A percentile compares a stretch with the other conserved stretches of the same genome.
Conservation (phyloP, 768 basidiomycete species). For the Fistulinella prunicolor region DNA sequence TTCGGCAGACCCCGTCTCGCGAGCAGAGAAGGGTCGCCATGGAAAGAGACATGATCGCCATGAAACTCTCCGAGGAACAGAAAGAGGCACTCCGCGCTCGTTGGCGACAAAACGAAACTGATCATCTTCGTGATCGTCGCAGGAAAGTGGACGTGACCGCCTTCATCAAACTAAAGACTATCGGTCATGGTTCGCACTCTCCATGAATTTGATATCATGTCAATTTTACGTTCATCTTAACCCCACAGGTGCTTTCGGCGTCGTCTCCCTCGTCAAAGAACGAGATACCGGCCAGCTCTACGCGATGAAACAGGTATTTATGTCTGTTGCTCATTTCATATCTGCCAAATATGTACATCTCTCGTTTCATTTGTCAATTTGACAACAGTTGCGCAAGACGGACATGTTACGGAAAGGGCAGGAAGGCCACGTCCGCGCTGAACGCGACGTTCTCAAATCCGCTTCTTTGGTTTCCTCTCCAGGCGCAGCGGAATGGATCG, state of each 20-base stretch:
- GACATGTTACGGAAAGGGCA: conserved; percentile 97
- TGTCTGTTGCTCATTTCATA: conserved; percentile 27
- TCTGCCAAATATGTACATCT: conserved; percentile 25
- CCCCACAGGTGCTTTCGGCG: conserved; percentile 84
- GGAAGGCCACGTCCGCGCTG: conserved; percentile 95
- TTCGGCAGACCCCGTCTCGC: conserved; percentile 81
- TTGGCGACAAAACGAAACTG: conserved; percentile 87
- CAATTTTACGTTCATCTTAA: conserved; percentile 27
- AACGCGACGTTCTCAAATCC: conserved; percentile 90
- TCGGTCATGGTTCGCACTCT: conserved; percentile 75
- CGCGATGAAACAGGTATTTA: conserved; percentile 91
- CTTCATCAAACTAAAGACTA: conserved; percentile 88
- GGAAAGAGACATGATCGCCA: conserved; percentile 80
- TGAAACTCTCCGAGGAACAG: conserved; percentile 67
- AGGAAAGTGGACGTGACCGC: conserved; percentile 80
- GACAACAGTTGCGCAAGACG: conserved; percentile 67
- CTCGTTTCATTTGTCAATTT: conserved; percentile 25
- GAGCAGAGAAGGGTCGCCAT: conserved; percentile 83
- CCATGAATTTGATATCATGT: conserved; percentile 25
- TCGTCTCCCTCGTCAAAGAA: conserved; percentile 90
- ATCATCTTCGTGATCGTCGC: conserved; percentile 82
- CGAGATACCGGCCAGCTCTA: conserved; percentile 74
- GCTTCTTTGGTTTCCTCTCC: conserved; percentile 78
- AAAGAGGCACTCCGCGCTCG: conserved; percentile 69
- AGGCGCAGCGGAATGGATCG: conserved; percentile 87